Evolutionary conservation across 1,139 yeast species (phyloP).

Genomic region (Geotrichum candidum): DNA sequence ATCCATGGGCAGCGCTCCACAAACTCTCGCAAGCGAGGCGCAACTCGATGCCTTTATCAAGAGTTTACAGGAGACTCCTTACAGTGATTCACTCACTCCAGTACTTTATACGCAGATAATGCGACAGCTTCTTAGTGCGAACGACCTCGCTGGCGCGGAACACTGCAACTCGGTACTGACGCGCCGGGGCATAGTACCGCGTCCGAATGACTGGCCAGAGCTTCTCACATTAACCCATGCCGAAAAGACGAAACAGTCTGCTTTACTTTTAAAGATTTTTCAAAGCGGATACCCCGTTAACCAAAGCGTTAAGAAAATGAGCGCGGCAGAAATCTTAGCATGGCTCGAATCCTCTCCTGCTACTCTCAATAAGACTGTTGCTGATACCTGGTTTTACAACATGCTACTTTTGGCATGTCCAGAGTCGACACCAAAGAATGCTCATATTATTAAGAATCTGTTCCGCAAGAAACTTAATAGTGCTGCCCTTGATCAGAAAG

Average conservation of each 20-base stretch:
- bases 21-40: background rate
- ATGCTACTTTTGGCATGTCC: background rate
- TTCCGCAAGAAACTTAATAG: slow-evolving; percentile 1
- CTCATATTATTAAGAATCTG: background rate
- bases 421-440: background rate
- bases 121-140: background rate
- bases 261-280: background rate
- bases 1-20: background rate
- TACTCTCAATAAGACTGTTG: background rate
- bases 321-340: background rate
- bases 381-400: slow-evolving; percentile 1
- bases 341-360: background rate
- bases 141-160: background rate
- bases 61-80: background rate
- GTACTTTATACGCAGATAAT: background rate
- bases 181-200: background rate
- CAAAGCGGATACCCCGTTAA: background rate
- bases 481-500: background rate
- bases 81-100: background rate
- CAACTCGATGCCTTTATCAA: background rate
- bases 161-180: background rate
- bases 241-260: background rate
- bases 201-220: background rate
- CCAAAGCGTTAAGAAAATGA: background rate
- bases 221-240: background rate